These are phyloP conservation scores for Typha latifolia DNA, from an alignment of 176 grass and related monocot species.

Conservation along the genomic window DNA sequence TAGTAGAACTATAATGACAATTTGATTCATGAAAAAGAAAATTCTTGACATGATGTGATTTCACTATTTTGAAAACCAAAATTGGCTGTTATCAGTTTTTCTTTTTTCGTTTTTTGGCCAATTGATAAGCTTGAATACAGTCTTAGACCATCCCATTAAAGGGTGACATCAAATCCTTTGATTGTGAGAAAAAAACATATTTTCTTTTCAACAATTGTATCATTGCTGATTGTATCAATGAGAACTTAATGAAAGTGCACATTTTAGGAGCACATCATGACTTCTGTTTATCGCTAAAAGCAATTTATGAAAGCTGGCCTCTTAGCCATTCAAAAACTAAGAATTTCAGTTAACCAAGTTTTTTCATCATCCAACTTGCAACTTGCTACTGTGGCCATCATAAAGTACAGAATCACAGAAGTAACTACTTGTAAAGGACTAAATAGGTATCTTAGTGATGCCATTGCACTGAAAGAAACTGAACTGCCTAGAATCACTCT, in stretches of 20 bases:
- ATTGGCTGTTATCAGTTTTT: background rate
- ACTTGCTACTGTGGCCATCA: too few relatives aligned
- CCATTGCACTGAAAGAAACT: too few relatives aligned
- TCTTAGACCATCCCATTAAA: background rate
- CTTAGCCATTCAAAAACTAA: too few relatives aligned
- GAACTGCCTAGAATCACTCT: too few relatives aligned
- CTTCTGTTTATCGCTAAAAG: too few relatives aligned
- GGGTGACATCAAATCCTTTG: background rate
- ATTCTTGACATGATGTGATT: background rate
- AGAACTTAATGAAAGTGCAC: background rate
- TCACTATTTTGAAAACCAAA: background rate
- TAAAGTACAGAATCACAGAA: too few relatives aligned
- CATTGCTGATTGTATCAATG: background rate
- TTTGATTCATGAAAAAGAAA: background rate
- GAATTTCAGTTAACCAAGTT: too few relatives aligned
- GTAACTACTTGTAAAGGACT: too few relatives aligned
- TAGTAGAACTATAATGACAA: background rate
- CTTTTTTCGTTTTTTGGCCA: background rate
- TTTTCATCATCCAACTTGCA: too few relatives aligned
- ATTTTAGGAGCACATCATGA: too few relatives aligned
- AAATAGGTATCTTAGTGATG: too few relatives aligned
- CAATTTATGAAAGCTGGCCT: too few relatives aligned
- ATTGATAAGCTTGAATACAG: background rate
- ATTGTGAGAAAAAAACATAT: background rate
- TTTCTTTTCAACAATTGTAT: background rate